Evolutionary conservation across 352 stramenopile genomes (phyloP), one percentile per base, ranked within the genome.

Genomic region (Phytophthora sojae): DNA sequence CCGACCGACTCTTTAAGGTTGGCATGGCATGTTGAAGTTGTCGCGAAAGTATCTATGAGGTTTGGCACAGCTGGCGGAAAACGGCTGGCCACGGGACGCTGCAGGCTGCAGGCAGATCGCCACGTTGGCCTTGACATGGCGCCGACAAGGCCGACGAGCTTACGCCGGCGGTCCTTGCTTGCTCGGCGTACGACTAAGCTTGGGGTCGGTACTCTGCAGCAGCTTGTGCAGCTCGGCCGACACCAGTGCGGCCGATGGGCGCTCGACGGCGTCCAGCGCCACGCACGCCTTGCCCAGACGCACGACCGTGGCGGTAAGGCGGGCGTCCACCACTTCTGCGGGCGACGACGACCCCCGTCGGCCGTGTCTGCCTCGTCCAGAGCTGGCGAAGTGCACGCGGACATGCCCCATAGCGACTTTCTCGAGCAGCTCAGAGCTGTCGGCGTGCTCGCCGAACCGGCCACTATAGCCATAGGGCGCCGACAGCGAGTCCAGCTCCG

Each of bases 281-380:
- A 90, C 71, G 67, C 83, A 91, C 53, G 73, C 44, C 35, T 69
- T 74, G n/a, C 65, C 83, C 19, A 91, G 65, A 25, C 61, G 53
- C 62, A 75, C 74, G 19, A 86, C 57, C 6, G 65, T 68, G 3
- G 57, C 39, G 5, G 61, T 62, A 45, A 50, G n/a, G 35, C 57
- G 59, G 37, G 57, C 4, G 52, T 79, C 51, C 64, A 70, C 26
- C 35, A 30, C 26, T 30, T 57, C 59, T n/a, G 52, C n/a, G n/a
- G 32, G 47, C 2, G 53, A 39, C n/a, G 58, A 67, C 4, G 61
- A 60, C 42, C 59, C 42, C 54, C 58, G 58, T n/a, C 61, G 61
- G 6, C 51, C 55, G 21, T 73, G 61, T 57, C 56, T 62, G 42
- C 17, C 35, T 69, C 63, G 59, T 29, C 26, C 9, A 4, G 59